These are phyloP conservation scores for Hortiboletus flavorubellus DNA, from an alignment of 768 basidiomycete species.

Conservation along the genomic window DNA sequence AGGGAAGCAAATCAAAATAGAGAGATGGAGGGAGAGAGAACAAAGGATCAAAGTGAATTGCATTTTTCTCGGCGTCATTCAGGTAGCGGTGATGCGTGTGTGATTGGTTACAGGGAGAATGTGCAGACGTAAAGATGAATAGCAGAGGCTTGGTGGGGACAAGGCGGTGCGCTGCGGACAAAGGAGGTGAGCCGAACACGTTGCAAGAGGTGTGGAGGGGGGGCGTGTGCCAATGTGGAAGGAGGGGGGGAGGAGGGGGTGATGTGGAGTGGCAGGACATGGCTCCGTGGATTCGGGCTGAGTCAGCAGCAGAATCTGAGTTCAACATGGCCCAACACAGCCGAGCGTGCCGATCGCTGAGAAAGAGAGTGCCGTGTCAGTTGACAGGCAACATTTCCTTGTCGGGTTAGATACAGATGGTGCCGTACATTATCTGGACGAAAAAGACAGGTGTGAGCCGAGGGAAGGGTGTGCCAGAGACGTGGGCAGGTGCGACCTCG, in stretches of 20 bases:
- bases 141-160: slow-evolving; percentile 12
- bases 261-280: not conserved
- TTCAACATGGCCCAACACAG: slow-evolving; percentile 18
- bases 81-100: slow-evolving; percentile 6
- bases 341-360: slow-evolving; percentile 31
- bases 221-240: not conserved
- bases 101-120: slow-evolving; percentile 11
- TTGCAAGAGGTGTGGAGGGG: slow-evolving; percentile 2
- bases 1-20: not conserved
- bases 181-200: slow-evolving; percentile 18
- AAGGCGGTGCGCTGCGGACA: slow-evolving; percentile 15
- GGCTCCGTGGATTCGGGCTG: slow-evolving; percentile 17
- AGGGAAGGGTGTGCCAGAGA: slow-evolving; percentile 15
- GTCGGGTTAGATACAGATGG: slow-evolving; percentile 30
- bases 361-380: slow-evolving; percentile 26
- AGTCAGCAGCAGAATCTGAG: slow-evolving; percentile 26
- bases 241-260: slow-evolving; percentile 6
- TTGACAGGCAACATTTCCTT: slow-evolving; percentile 31
- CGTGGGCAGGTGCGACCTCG: slow-evolving; percentile 28
- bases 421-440: slow-evolving; percentile 31
- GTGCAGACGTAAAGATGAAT: slow-evolving; percentile 18
- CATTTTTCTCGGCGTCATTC: slow-evolving; percentile 2
- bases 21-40: not conserved
- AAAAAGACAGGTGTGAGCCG: slow-evolving; percentile 17
- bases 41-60: not conserved